phyloP scores from a whole-genome alignment of 345 rosid genomes.

The Punica granatum region DNA sequence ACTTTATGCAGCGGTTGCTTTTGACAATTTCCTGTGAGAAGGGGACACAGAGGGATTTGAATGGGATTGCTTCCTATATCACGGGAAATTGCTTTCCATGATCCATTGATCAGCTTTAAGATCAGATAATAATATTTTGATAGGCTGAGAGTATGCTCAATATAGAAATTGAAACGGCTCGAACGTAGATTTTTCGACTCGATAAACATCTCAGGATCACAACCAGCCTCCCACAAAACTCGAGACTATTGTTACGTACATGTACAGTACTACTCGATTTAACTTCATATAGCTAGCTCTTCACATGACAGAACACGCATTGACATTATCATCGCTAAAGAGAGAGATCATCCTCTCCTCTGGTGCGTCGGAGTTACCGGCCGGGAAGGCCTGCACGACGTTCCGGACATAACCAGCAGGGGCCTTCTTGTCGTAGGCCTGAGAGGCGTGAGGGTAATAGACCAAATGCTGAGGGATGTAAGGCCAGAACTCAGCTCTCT shows the following conservation, averaged over 20 bases:
- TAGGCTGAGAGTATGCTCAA: not conserved
- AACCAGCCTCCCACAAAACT: no score
- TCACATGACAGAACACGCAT: slow-evolving; percentile 70
- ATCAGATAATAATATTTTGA: no score
- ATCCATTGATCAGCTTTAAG: no score
- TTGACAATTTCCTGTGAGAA: not conserved
- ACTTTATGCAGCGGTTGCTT: not conserved
- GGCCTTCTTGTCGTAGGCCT: slow-evolving; percentile 57
- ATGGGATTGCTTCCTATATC: not conserved
- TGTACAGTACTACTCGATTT: no score
- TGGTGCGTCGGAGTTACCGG: slow-evolving; percentile 14
- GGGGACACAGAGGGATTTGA: not conserved
- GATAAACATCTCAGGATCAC: no score
- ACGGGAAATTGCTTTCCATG: not conserved
- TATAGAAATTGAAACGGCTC: not conserved
- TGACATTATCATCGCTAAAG: slow-evolving; percentile 74
- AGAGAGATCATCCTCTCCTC: slow-evolving; percentile 47
- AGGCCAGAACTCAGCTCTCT: slow-evolving; percentile 72
- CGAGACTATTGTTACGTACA: no score
- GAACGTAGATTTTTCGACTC: not conserved
- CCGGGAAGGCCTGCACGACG: slow-evolving; percentile 48
- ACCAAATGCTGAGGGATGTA: slow-evolving; percentile 62
- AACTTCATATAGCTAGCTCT: not conserved
- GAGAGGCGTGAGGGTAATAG: slow-evolving; percentile 39
- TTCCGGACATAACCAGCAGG: slow-evolving; percentile 57